Evolutionary conservation across 2,329 filamentous ascomycete genomes (phyloP), one percentile per base, ranked within the genome.

Genomic region (Aspergillus neotritici): DNA sequence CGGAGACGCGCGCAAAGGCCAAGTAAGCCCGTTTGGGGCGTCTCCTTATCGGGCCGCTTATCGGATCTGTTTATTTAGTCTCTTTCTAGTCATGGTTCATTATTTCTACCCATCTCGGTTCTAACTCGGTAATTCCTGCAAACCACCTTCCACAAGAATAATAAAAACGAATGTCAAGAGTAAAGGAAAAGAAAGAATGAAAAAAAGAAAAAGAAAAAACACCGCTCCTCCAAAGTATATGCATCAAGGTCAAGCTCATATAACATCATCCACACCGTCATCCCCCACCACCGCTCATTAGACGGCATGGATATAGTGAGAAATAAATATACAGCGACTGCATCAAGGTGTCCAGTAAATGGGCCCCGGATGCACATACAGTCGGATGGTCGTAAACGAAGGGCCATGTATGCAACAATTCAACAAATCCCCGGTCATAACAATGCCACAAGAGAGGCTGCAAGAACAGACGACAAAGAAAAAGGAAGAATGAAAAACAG

Each of bases 401-500:
- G 21, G 21, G 9, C 21, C 21, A 25, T 25, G 29, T 31, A 46
- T 41, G 48, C 47, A 42, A 38, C 14, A 47, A 44, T 40, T 43
- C 17, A 35, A 43, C 46, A 9, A 25, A 44, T 47, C 41, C 44
- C 39, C 37, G 31, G 48, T 50, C 48, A 32, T 52, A 52, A 50
- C 41, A 46, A 57, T 56, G 56, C 52, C 50, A 55, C 48, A 51
- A 49, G 50, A 53, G 49, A 51, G 49, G 47, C 56, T 56, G 52
- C 51, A 58, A 46, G 37, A 47, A 48, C 49, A 44, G 41, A 34
- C 33, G 46, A 35, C 49, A 41, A 53, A 51, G 28, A 43, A 43
- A 43, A 51, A 39, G 35, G 15, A 45, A 39, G 33, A 44, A 46
- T 43, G 39, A 44, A 42, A 49, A 53, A 43, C 44, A 46, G n/a